phyloP scores from a whole-genome alignment of 176 grass and related monocot genomes.

The Hyparrhenia diplandra region DNA sequence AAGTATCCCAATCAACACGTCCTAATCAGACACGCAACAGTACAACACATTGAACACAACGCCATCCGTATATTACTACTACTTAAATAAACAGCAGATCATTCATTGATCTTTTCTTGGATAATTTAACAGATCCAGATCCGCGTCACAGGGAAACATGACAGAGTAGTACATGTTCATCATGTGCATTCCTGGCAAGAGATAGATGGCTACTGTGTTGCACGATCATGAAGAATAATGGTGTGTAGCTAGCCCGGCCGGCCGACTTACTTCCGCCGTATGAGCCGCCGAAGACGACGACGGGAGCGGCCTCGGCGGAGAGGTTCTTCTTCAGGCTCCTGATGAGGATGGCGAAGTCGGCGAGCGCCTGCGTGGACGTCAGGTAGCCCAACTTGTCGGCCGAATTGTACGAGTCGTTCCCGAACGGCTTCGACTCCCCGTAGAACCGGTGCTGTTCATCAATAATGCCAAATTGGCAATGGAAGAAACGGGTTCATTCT shows the following conservation, averaged over 20 bases:
- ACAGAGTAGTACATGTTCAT: not conserved
- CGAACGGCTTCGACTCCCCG: slow-evolving; percentile 87
- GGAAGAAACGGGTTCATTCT: too few species aligned
- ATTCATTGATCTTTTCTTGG: not conserved
- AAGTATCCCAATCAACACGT: not conserved
- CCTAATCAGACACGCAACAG: not conserved
- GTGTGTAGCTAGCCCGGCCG: not conserved
- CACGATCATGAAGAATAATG: not conserved
- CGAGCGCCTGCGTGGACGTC: slow-evolving; percentile 93
- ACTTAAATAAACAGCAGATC: not conserved
- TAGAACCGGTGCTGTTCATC: slow-evolving; percentile 84
- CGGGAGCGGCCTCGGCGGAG: slow-evolving; percentile 65
- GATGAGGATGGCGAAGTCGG: slow-evolving; percentile 84
- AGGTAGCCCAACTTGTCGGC: slow-evolving; percentile 68
- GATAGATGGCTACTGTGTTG: not conserved
- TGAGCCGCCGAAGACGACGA: slow-evolving; percentile 86
- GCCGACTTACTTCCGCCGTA: slow-evolving; percentile 85
- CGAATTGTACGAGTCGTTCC: slow-evolving; percentile 64
- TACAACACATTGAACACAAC: not conserved
- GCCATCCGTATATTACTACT: too few species aligned
- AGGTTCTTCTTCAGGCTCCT: slow-evolving; percentile 81
- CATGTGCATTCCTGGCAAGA: not conserved
- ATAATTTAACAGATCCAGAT: not conserved
- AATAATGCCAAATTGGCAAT: not conserved
- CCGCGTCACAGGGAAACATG: not conserved